These are phyloP conservation scores for Xylaria sp. DNA, from an alignment of 2,329 filamentous ascomycete species.

Conservation along the genomic window DNA sequence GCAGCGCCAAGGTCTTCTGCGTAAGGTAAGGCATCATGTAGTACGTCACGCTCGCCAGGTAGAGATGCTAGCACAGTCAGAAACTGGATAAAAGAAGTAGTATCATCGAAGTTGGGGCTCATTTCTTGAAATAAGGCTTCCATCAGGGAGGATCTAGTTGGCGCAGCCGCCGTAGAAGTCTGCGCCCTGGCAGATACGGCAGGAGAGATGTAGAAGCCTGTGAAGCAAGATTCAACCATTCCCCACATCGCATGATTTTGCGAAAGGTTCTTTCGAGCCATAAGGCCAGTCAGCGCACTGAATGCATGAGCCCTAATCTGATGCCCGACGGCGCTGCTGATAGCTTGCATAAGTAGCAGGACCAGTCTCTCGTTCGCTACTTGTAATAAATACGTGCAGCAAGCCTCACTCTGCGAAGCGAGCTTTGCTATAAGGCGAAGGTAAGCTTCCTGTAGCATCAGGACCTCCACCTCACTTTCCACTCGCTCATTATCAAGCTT, in stretches of 20 bases:
- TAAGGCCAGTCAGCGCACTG: conserved; percentile 74
- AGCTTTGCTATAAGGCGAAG: conserved; percentile 86
- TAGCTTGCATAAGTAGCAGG: conserved; percentile 77
- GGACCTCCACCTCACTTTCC: conserved; percentile 86
- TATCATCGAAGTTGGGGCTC: conserved; percentile 80
- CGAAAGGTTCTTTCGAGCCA: conserved; percentile 72
- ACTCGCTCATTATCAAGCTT: conserved; percentile 70
- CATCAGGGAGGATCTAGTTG: conserved; percentile 47
- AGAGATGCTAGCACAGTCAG: conserved; percentile 75
- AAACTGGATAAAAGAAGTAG: conserved; percentile 81
- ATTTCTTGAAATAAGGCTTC: conserved; percentile 76
- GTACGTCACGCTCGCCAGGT: conserved; percentile 60
- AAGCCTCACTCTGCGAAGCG: conserved; percentile 72
- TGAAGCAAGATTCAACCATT: conserved; percentile 79
- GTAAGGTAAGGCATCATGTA: conserved; percentile 82
- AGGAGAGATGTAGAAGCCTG: conserved; percentile 56
- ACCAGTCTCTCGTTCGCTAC: conserved; percentile 70
- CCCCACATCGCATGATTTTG: conserved; percentile 80
- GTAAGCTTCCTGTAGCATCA: conserved; percentile 97
- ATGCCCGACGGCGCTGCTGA: conserved; percentile 75
- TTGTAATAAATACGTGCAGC: conserved; percentile 75
- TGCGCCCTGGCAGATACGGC: conserved; percentile 34
- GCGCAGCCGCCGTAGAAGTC: conserved; percentile 42
- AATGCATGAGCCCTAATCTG: conserved; percentile 86
- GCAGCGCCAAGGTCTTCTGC: conserved; percentile 81